Base-by-base conservation (phyloP, 2,329 filamentous ascomycete species). In the Alternaria ventricosa region DNA sequence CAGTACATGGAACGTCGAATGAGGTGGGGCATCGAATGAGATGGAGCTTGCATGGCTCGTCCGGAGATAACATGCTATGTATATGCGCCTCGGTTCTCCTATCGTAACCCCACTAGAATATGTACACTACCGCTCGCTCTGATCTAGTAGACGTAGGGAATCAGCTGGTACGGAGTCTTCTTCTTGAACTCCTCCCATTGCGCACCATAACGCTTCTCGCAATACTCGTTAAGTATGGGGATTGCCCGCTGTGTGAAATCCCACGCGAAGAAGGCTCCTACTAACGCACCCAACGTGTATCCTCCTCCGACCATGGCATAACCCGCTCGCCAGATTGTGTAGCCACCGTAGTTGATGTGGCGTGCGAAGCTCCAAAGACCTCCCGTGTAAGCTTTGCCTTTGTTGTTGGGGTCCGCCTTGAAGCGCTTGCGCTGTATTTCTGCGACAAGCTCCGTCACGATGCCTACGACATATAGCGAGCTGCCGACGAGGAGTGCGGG, bases 341-440 rank as follows among this genome's bases (percentile, higher is more conserved):
- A 87, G 1, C 81, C 85, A 22, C 83, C 82, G 67, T 87, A 88
- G 64, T 87, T 87, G 75, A 87, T 82, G 70, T 87, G 84, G 47
- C 85, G 81, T 5, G 84, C 83, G 43, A 84, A 71, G 1, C 77
- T 73, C 74, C 84, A 88, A 36, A 87, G 67, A 0, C 86, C 85
- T 10, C 82, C 82, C 0, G 80, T 82, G 66, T 83, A 88, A 0
- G 82, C 76, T 74, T 86, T 86, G 18, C 86, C 86, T 67, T 84
- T 82, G 72, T 87, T 87, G 63, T 73, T 79, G 3, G 83, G 80
- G 58, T 86, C 77, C 22, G 78, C 74, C 75, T 88, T 87, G 78
- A 85, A 88, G 0, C 71, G 67, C 66, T 81, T 81, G 18, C 89
- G 83, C 76, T 90, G 88, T 27, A 84, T 71, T 78, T 91, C 88